phyloP scores from a whole-genome alignment of 2,329 filamentous ascomycete species.

The Pseudogymnoascus sp. region DNA sequence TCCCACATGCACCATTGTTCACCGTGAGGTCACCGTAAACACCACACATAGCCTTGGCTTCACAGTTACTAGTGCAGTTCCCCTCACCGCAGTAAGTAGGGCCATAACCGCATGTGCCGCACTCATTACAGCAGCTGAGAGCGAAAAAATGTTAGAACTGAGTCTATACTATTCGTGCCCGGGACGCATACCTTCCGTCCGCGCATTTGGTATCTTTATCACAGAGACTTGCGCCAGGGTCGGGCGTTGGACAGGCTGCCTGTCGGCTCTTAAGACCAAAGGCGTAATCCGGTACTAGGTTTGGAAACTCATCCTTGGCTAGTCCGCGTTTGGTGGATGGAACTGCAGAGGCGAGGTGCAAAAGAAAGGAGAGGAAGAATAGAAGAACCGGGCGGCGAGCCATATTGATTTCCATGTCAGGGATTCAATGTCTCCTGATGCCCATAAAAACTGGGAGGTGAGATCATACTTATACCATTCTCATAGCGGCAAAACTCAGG shows the following conservation, averaged over 20 bases:
- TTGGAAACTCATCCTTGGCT: background rate
- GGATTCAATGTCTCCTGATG: background rate
- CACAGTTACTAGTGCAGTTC: conserved; percentile 22
- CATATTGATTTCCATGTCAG: background rate
- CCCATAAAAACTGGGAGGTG: background rate
- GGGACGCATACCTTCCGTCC: background rate
- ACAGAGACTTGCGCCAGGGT: background rate
- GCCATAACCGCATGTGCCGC: conserved; percentile 17
- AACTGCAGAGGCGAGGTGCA: background rate
- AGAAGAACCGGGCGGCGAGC: background rate
- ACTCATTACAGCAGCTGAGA: background rate
- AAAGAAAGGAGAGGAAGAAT: background rate
- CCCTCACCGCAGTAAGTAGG: conserved; percentile 19
- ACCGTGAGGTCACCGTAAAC: conserved; percentile 13
- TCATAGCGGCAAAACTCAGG: background rate
- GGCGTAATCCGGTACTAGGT: background rate
- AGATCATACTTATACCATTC: background rate
- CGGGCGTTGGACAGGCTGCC: background rate
- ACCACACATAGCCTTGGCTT: conserved; percentile 31
- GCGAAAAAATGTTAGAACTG: background rate
- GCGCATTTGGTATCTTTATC: background rate
- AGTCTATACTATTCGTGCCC: background rate
- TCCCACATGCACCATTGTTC: conserved; percentile 21
- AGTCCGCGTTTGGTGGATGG: background rate
- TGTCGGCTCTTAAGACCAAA: background rate